A percentile compares a stretch with the other conserved stretches of the same genome.
These are phyloP conservation scores for Emmonsiellopsis sp. DNA, from an alignment of 2,329 filamentous ascomycete species.

Conservation along the genomic window DNA sequence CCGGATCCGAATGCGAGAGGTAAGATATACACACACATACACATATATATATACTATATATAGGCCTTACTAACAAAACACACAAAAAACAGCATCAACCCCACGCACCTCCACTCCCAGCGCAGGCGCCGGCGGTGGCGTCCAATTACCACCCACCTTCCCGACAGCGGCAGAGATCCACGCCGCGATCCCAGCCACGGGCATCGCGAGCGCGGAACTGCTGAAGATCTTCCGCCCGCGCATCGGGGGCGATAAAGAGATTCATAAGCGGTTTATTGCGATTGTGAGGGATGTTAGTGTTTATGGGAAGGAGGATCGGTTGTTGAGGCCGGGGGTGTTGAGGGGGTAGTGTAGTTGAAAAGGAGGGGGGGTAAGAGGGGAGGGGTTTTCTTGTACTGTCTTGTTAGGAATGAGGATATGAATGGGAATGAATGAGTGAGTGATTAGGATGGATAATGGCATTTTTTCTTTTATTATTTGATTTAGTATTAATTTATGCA, in stretches of 20 bases:
- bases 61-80: background rate
- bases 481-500: background rate
- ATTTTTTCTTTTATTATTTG: background rate
- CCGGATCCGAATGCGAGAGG: background rate
- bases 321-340: constrained; percentile 30
- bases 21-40: background rate
- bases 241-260: constrained; percentile 33
- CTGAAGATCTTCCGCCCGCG: constrained; percentile 35
- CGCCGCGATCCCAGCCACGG: constrained; percentile 36
- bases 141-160: constrained; percentile 16
- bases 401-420: too few relatives aligned
- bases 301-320: constrained; percentile 35
- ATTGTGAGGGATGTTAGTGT: constrained; percentile 37
- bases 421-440: too few relatives aligned
- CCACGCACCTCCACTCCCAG: background rate
- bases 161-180: constrained; percentile 39
- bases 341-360: constrained; percentile 8
- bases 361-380: too few relatives aligned
- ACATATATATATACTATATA: background rate
- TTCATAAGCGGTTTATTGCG: constrained; percentile 33
- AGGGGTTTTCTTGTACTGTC: too few relatives aligned
- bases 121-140: background rate
- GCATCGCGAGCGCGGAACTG: constrained; percentile 37
- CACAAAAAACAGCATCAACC: background rate
- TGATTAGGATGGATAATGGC: too few relatives aligned